These are phyloP conservation scores for Cyberlindnera mycetangii DNA, from an alignment of 805 yeast genomes.

Conservation along the genomic window DNA sequence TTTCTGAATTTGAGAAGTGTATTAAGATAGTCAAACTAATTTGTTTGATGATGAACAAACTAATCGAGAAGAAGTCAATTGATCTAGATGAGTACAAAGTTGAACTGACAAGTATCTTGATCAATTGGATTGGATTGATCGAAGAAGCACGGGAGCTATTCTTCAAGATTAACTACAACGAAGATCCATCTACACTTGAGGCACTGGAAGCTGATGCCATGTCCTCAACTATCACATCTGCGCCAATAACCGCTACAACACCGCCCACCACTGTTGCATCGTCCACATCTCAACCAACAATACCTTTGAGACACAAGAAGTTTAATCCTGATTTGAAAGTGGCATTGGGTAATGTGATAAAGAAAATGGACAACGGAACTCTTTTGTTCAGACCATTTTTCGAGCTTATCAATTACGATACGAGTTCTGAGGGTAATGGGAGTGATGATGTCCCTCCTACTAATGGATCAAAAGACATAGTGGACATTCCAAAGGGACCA, in stretches of 20 bases:
- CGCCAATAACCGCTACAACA: background rate
- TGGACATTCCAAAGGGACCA: background rate
- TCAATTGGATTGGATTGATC: constrained; percentile 61
- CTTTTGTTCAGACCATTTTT: constrained; percentile 27
- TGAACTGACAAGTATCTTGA: constrained; percentile 57
- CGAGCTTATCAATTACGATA: constrained; percentile 20
- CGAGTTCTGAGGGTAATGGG: background rate
- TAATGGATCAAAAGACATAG: background rate
- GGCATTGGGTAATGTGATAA: constrained; percentile 25
- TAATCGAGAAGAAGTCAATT: constrained; percentile 44
- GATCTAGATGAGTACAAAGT: constrained; percentile 50
- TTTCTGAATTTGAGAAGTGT: constrained; percentile 27
- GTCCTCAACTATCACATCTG: background rate
- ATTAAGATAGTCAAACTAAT: constrained; percentile 47
- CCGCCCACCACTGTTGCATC: background rate
- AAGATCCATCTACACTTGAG: constrained; percentile 4
- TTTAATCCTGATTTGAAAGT: constrained; percentile 24
- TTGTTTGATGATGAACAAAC: constrained; percentile 59
- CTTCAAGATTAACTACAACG: constrained; percentile 34
- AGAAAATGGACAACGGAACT: constrained; percentile 25
- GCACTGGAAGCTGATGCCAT: constrained; percentile 3
- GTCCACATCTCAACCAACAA: background rate
- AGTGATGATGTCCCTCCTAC: background rate
- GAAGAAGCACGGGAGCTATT: constrained; percentile 64
- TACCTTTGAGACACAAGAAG: constrained; percentile 15